Evolutionary conservation across 2,329 filamentous ascomycete genomes (phyloP).

Genomic region (Phialemoniopsis sp.): DNA sequence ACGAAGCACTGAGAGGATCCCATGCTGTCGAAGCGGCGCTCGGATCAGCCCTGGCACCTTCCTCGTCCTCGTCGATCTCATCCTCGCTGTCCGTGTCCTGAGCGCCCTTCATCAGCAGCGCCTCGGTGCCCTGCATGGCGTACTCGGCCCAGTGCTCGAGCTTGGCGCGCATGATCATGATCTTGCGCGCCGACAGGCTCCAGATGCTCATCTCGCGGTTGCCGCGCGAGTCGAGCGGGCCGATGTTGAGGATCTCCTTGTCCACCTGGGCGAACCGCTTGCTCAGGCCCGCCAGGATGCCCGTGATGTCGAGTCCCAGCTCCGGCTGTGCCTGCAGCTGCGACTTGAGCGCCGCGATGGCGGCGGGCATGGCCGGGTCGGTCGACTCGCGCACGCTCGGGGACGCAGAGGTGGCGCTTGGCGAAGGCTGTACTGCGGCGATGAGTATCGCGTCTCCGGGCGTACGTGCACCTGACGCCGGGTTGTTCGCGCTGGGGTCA

Average conservation of each 20-base stretch:
- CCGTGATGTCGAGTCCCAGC: slow-evolving; percentile 37
- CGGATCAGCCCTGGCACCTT: no score
- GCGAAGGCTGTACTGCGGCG: background rate
- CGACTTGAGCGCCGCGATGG: slow-evolving; percentile 32
- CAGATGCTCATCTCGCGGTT: slow-evolving; percentile 36
- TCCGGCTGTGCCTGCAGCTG: slow-evolving; percentile 38
- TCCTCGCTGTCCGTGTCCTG: no score
- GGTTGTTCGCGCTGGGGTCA: background rate
- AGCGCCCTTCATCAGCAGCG: no score
- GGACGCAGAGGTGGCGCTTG: slow-evolving; percentile 3
- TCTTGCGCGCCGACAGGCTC: slow-evolving; percentile 42
- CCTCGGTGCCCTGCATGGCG: slow-evolving; percentile 28
- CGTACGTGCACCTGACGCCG: background rate
- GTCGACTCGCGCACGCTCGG: slow-evolving; percentile 20
- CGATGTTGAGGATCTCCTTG: slow-evolving; percentile 23
- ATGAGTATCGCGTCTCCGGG: background rate
- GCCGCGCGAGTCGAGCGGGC: slow-evolving; percentile 8
- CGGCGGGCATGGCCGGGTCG: slow-evolving; percentile 32
- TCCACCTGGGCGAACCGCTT: slow-evolving; percentile 38
- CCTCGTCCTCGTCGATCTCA: no score
- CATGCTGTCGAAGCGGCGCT: no score
- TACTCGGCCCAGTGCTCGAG: slow-evolving; percentile 43
- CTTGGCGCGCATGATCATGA: slow-evolving; percentile 40
- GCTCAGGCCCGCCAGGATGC: slow-evolving; percentile 34
- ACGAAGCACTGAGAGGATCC: no score